Evolutionary conservation across 1,284 basidiomycete genomes (phyloP), one percentile per base, ranked within the genome.

Genomic region (Cystobasidium sp.): DNA sequence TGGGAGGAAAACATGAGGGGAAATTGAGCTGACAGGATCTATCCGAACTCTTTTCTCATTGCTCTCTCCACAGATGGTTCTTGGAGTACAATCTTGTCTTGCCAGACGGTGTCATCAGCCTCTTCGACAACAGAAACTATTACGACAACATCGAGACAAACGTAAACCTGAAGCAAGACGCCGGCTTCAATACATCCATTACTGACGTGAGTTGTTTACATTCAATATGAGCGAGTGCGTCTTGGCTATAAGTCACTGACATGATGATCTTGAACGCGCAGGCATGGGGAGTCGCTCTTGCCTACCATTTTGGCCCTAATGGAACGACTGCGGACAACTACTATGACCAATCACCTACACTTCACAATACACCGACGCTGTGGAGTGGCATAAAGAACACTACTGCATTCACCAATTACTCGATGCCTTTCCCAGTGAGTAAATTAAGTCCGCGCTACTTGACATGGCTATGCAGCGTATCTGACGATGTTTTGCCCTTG

Each of bases 401-500:
- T 0, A 53, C 64, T 6, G 75, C 76, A n/a, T 80, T 76, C 71
- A 73, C 76, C 24, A 65, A 63, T 43, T 61, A 67, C 47, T 62
- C 67, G 1, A 76, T 78, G 76, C 79, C 79, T 4, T 74, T 77
- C 55, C 79, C 79, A 1, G 70, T 80, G 52, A 73, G 68, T 78
- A 31, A n/a, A n/a, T n/a, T n/a, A n/a, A 39, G 44, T 18, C 37
- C 62, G n/a, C 8, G 6, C 10, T 20, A 10, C 16, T 41, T 44
- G 24, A 24, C 9, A 7, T 37, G 43, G 2, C 6, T 7, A 10
- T 10, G 61, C 46, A 14, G 22, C 8, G 9, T 7, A 39, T n/a
- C 12, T 31, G 37, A 46, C n/a, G 14, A 24, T 2, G 3, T 39
- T 6, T 10, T 16, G 10, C 41, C 43, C 14, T 24, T 12, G 6